Evolutionary conservation across 2,329 filamentous ascomycete genomes (phyloP), one percentile per base, ranked within the genome.

Genomic region (Sporothrix protearum): DNA sequence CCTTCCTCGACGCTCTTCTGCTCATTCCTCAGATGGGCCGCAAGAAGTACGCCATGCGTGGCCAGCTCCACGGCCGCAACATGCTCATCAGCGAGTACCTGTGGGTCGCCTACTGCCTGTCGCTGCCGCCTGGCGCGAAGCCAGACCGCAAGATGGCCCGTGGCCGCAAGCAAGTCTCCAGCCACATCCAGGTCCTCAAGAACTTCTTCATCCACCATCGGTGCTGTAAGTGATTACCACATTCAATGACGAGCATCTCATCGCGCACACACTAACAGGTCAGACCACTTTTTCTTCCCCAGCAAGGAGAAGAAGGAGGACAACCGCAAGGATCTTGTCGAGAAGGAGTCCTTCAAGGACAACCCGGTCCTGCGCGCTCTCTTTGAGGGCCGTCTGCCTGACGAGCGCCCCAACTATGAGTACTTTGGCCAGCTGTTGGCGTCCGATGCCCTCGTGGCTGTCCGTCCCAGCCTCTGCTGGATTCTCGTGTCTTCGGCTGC

Each of bases 1-100:
- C 88, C 45, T 91, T 91, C 76, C 84, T 91, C 73, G 89, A 91
- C 80, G 89, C 89, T 70, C 84, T 91, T 14, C 81, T 91, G 67
- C 81, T 89, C 66, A 89, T 91, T 78, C 89, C 89, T 59, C 85
- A 86, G 75, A 89, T 91, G 85, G 88, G 88, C 42, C 84, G 88
- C 68, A 85, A 87, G 76, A 91, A 91, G 80, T 89, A 88, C 77
- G 88, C 86, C 72, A 89, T 89, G 80, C 85, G 86, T 74, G 85
- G 87, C 47, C 87, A 88, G 77, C 86, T 87, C 51, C 87, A 89
- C 75, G 89, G 89, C 4, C 87, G 89, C 66, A 92, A 92, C 80
- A 90, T 91, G 85, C 83, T 92, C 71, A 91, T 92, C 76, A 87
- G 85, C 76, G 88, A 90, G 79, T 91, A 91, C 79, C 84, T 91